These are phyloP conservation scores for Cryptococcus sp. DNA, from an alignment of 1,284 basidiomycete species.

Conservation along the genomic window DNA sequence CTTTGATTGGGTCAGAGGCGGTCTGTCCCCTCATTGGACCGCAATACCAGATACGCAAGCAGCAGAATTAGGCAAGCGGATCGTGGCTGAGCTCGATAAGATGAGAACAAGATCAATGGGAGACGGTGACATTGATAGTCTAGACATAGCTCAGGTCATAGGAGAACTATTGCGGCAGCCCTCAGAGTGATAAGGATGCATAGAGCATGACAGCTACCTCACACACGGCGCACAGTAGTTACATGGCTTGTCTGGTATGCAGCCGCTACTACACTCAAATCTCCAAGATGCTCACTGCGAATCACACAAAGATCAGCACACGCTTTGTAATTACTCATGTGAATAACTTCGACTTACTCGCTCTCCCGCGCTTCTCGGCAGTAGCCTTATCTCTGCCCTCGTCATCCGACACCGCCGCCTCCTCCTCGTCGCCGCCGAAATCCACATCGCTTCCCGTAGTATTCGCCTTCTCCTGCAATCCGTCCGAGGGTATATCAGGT, in stretches of 20 bases:
- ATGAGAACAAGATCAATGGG: too few relatives aligned
- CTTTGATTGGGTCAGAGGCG: slow-evolving; percentile 73
- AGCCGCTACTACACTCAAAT: slow-evolving; percentile 13
- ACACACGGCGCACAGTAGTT: background rate
- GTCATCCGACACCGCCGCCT: slow-evolving; percentile 14
- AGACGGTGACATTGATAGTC: background rate
- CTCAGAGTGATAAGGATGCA: background rate
- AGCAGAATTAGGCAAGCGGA: too few relatives aligned
- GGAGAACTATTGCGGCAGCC: background rate
- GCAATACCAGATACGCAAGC: slow-evolving; percentile 23
- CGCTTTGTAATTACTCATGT: background rate
- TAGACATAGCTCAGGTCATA: background rate
- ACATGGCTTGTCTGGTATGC: background rate
- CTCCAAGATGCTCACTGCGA: slow-evolving; percentile 31
- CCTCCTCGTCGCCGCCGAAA: slow-evolving; percentile 11
- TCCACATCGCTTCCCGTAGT: slow-evolving; percentile 17
- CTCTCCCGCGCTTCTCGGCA: slow-evolving; percentile 14
- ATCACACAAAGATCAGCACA: background rate
- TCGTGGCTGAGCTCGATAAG: too few relatives aligned
- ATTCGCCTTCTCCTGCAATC: slow-evolving; percentile 12
- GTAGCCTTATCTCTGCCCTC: slow-evolving; percentile 4
- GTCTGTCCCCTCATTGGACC: slow-evolving; percentile 74
- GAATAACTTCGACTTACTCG: slow-evolving; percentile 17
- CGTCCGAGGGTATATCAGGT: slow-evolving; percentile 15
- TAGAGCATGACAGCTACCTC: background rate